A percentile compares a stretch with the other conserved stretches of the same genome.
Evolutionary conservation across 1,284 basidiomycete species (phyloP).

Genomic region (Ustilago trichophora): DNA sequence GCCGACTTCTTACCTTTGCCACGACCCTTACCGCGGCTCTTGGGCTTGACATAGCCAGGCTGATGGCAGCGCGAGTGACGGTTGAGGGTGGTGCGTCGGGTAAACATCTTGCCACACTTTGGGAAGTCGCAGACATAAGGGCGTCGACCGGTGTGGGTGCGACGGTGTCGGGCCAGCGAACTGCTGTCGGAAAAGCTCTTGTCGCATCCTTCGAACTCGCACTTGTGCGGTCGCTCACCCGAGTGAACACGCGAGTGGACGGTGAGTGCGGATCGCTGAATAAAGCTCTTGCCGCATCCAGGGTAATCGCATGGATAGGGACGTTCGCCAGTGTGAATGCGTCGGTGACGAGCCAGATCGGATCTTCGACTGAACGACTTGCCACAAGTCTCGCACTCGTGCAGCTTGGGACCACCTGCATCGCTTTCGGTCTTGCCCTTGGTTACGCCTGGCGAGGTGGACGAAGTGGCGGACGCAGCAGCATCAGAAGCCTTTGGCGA

Average conservation of each 20-base stretch:
- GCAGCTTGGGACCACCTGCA: conserved; percentile 64
- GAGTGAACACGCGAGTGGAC: conserved; percentile 87
- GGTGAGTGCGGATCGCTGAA: conserved; percentile 73
- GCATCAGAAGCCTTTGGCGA: no score
- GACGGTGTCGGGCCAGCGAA: conserved; percentile 73
- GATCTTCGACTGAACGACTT: conserved; percentile 65
- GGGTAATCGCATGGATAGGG: conserved; percentile 74
- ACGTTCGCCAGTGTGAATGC: conserved; percentile 87
- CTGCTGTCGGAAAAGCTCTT: conserved; percentile 72
- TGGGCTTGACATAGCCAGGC: conserved; percentile 56
- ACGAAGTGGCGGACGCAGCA: conserved; percentile 25
- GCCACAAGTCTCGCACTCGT: conserved; percentile 62
- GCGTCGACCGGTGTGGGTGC: conserved; percentile 74
- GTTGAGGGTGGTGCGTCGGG: conserved; percentile 65
- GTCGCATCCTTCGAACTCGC: conserved; percentile 72
- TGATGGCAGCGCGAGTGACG: conserved; percentile 62
- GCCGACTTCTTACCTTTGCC: conserved; percentile 48
- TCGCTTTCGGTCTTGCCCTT: conserved; percentile 59
- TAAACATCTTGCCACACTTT: conserved; percentile 65
- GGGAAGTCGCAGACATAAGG: conserved; percentile 66
- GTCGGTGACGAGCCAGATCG: conserved; percentile 72
- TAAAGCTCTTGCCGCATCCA: conserved; percentile 67
- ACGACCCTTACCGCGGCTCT: conserved; percentile 47
- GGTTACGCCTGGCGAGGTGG: conserved; percentile 21
- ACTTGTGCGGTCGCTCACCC: conserved; percentile 86